Conservation (phyloP, 768 basidiomycete genomes). For the Amanita inopinata region DNA sequence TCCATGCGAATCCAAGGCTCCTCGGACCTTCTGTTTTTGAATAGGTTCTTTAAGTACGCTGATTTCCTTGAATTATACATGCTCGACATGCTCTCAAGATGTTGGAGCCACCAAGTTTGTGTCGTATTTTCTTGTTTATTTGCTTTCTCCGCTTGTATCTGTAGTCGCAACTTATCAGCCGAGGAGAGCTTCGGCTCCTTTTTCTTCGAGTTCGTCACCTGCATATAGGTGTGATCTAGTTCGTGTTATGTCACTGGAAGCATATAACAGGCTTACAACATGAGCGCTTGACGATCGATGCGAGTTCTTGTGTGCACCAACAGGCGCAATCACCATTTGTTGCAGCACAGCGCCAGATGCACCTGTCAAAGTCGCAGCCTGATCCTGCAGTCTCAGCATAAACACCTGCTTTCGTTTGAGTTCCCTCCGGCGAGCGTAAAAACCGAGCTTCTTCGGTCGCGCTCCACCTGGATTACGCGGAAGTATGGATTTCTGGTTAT, state of each 20-base stretch:
- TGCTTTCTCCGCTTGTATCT: conserved; percentile 37
- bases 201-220: conserved; percentile 11
- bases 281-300: not conserved
- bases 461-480: conserved; percentile 47
- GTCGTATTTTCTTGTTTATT: conserved; percentile 29
- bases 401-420: conserved; percentile 36
- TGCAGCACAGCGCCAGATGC: conserved; percentile 45
- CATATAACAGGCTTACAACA: not conserved
- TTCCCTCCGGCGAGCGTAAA: conserved; percentile 1
- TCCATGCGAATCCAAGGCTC: conserved; percentile 40
- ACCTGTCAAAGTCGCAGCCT: conserved; percentile 56
- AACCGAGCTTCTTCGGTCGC: conserved; percentile 5
- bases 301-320: conserved; percentile 15
- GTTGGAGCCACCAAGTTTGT: conserved; percentile 42
- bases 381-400: conserved; percentile 45
- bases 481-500: conserved; percentile 38
- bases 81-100: conserved; percentile 29
- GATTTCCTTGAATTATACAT: conserved; percentile 24
- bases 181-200: conserved; percentile 16
- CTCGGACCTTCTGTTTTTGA: conserved; percentile 34
- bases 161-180: conserved; percentile 23
- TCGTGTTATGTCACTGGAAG: not conserved
- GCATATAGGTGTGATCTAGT: not conserved
- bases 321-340: conserved; percentile 42
- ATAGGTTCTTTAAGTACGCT: conserved; percentile 25